Conservation (phyloP, 257 asterid genomes). For the Cinchona pubescens region DNA sequence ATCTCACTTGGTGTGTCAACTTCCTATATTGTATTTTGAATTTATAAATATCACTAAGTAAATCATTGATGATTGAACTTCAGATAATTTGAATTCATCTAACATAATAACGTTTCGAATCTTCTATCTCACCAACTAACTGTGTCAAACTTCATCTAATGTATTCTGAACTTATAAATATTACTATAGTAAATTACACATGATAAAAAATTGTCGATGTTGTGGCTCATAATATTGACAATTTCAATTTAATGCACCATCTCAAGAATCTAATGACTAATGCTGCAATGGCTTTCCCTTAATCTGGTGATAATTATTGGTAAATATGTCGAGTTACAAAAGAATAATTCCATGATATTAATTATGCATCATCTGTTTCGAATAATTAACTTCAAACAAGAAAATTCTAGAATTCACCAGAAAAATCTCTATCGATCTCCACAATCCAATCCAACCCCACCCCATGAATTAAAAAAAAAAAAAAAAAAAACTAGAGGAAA, state of each 20-base stretch:
- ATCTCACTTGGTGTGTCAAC: no score
- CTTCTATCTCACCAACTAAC: no score
- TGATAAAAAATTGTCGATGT: no score
- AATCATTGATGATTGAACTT: no score
- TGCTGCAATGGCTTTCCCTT: background rate
- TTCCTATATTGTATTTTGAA: no score
- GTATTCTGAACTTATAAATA: no score
- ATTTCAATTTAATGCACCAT: background rate
- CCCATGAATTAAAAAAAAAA: background rate
- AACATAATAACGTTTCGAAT: no score
- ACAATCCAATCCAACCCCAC: background rate
- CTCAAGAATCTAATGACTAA: background rate
- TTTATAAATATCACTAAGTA: no score
- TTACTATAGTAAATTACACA: no score
- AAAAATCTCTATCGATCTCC: background rate
- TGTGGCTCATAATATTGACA: background rate
- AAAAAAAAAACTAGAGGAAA: background rate
- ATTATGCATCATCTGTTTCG: background rate
- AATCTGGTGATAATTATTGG: background rate
- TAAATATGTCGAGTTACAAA: background rate
- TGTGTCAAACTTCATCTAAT: no score
- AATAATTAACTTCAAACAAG: background rate
- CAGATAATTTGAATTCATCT: no score
- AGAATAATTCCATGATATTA: background rate
- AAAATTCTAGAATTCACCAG: constrained; percentile 11